Evolutionary conservation across 176 grass and related monocot species (phyloP), one percentile per base, ranked within the genome.

Genomic region (Avena eriantha): DNA sequence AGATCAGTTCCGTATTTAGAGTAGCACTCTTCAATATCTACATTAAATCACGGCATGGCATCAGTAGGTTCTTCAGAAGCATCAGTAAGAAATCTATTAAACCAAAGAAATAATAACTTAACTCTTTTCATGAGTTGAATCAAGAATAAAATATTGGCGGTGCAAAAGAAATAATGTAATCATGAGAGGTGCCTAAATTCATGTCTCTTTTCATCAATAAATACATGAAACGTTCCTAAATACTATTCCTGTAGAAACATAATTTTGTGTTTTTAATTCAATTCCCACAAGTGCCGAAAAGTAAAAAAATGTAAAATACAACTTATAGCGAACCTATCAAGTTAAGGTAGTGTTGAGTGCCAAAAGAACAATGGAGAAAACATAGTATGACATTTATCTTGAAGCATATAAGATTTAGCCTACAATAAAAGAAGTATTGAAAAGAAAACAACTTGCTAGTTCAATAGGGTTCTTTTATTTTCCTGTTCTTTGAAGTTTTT

Each of bases 141-240:
- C n/a, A 58, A 12, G 87, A 57, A 39, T 12, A 77, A 22, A 82
- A 68, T 45, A 49, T 31, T 64, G 35, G 26, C 29, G 29, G 29
- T 29, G 29, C 29, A 29, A 29, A 29, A 29, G 29, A 29, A 29
- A 29, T 29, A 29, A 66, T 68, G 10, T 35, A 64, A 54, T 46
- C 15, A 54, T 31, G 3, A 77, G 26, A 54, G 23, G 59, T 33
- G 92, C 93, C 96, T 95, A 93, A 93, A 70, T 98, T 98, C 93
- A 95, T 98, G 88, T 93, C 93, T 87, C 91, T 93, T 95, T 89
- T 98, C 96, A 89, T 98, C 91, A 88, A 95, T 88, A 92, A 95
- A 98, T 92, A 95, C 91, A 29, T 95, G 93, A 89, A 90, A 93
- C 81, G 92, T 80, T 22, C 93, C 49, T 95, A 89, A 87, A 98